phyloP scores from a whole-genome alignment of 805 yeast genomes.

The Metschnikowia colocasiae region DNA sequence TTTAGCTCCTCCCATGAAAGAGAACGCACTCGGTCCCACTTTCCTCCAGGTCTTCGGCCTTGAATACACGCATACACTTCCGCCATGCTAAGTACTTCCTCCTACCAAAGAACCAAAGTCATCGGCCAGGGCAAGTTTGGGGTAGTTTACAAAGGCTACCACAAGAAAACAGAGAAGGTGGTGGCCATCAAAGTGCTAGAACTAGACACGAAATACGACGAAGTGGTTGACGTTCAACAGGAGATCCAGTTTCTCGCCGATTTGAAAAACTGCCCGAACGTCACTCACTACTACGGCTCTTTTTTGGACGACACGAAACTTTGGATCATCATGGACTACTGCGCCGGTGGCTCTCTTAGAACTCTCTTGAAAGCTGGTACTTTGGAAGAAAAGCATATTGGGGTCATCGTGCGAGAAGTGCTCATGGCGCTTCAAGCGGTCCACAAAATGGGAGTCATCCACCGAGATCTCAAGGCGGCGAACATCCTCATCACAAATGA shows the following conservation, averaged over 20 bases:
- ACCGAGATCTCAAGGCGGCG: conserved; percentile 95
- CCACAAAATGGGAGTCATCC: conserved; percentile 88
- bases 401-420: conserved; percentile 81
- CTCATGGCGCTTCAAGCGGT: conserved; percentile 74
- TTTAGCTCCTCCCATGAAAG: not conserved
- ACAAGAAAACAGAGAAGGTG: conserved; percentile 64
- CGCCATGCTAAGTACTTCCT: conserved; percentile 14
- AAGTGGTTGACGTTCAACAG: conserved; percentile 88
- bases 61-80: not conserved
- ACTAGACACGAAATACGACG: conserved; percentile 90
- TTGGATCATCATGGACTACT: conserved; percentile 97
- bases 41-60: not conserved
- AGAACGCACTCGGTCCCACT: not conserved
- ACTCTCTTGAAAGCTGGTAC: conserved; percentile 83
- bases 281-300: conserved; percentile 89
- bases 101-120: conserved; percentile 77
- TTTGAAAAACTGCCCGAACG: conserved; percentile 81
- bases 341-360: conserved; percentile 94
- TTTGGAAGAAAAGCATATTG: conserved; percentile 78
- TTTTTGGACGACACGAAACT: conserved; percentile 82
- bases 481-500: conserved; percentile 85
- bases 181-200: conserved; percentile 93
- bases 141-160: conserved; percentile 84
- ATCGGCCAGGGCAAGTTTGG: conserved; percentile 98
- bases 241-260: conserved; percentile 86